Evolutionary conservation across 2,329 filamentous ascomycete genomes (phyloP).

Genomic region (Colletotrichum coccodes): DNA sequence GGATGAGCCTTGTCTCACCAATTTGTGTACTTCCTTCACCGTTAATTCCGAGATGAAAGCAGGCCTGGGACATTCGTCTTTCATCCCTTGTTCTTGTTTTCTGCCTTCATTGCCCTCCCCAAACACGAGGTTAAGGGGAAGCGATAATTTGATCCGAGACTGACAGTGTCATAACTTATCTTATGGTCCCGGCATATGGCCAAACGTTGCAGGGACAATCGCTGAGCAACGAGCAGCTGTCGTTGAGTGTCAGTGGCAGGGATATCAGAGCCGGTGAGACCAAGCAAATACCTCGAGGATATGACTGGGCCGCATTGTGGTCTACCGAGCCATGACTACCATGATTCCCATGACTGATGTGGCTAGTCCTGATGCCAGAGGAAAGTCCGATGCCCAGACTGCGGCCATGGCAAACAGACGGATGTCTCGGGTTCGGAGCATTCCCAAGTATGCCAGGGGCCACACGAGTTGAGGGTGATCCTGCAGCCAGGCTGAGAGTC

Average conservation of each 20-base stretch:
- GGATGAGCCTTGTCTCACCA: not conserved
- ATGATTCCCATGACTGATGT: not conserved
- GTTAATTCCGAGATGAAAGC: not conserved
- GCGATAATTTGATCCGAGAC: too few relatives aligned
- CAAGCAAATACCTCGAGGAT: not conserved
- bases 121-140: not conserved
- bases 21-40: not conserved
- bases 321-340: not conserved
- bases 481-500: slow-evolving; percentile 44
- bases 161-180: not conserved
- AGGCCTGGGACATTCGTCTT: not conserved
- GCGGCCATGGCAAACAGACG: not conserved
- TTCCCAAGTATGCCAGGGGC: slow-evolving; percentile 12
- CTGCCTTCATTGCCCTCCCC: not conserved
- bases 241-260: not conserved
- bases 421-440: slow-evolving; percentile 6
- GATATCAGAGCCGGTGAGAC: not conserved
- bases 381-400: slow-evolving; percentile 24
- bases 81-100: not conserved
- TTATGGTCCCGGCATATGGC: not conserved
- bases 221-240: slow-evolving; percentile 2
- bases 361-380: slow-evolving; percentile 16
- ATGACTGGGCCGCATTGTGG: not conserved
- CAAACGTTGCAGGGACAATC: not conserved
- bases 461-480: slow-evolving; percentile 35